Evolutionary conservation across 371 early-diverging fungal genomes (phyloP).

Genomic region (Rhizoclosmatium hyalinum): DNA sequence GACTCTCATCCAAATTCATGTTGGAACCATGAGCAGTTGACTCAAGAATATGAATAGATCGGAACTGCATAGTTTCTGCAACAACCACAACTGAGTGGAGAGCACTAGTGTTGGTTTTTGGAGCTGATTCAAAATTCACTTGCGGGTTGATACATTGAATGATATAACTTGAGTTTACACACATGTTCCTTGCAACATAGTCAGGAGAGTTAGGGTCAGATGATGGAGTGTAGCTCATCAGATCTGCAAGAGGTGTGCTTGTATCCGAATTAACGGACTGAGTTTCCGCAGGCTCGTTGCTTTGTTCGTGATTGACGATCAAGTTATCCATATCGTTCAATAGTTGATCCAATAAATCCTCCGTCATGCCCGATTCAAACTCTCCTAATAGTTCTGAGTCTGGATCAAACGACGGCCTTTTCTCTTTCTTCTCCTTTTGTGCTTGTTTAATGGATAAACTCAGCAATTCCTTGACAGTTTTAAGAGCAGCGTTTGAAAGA

Average conservation of each 20-base stretch:
- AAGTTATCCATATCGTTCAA: conserved; percentile 59
- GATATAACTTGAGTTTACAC: conserved; percentile 66
- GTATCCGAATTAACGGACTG: neutral
- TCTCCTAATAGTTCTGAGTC: conserved; percentile 11
- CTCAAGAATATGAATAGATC: conserved; percentile 67
- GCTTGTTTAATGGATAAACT: conserved; percentile 11
- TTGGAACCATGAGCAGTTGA: neutral
- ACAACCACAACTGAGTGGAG: conserved; percentile 65
- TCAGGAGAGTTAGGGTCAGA: conserved; percentile 63
- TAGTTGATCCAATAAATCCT: conserved; percentile 60
- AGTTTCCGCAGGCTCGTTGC: conserved; percentile 21
- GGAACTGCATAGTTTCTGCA: conserved; percentile 71
- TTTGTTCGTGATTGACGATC: conserved; percentile 60
- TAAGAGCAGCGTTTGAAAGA: conserved; percentile 51
- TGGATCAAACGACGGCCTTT: neutral
- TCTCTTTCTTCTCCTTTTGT: neutral
- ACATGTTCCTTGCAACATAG: conserved; percentile 60
- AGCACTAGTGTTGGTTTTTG: conserved; percentile 43
- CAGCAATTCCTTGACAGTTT: conserved; percentile 50
- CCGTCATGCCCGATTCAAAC: conserved; percentile 36
- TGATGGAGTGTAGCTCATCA: conserved; percentile 46
- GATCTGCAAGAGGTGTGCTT: conserved; percentile 11
- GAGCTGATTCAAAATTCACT: conserved; percentile 64
- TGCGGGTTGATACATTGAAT: conserved; percentile 77
- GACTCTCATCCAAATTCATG: conserved; percentile 32